These are phyloP conservation scores for Casuarina glauca DNA, from an alignment of 306 rosid genomes.

Conservation along the genomic window DNA sequence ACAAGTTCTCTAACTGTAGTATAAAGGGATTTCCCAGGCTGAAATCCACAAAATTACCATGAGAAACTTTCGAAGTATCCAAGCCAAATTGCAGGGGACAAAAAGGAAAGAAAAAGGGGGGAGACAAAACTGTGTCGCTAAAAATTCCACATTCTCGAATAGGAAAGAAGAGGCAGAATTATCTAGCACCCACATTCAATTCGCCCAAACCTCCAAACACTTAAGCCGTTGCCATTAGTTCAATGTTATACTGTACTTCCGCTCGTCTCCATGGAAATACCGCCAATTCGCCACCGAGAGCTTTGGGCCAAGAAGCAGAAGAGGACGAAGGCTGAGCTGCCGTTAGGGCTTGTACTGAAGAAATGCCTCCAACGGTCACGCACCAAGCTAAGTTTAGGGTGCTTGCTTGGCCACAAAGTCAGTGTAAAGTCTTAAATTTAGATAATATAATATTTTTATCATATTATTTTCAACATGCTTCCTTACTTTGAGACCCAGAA, in stretches of 20 bases:
- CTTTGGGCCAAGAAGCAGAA: background rate
- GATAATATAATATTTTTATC: too few relatives aligned
- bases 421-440: too few relatives aligned
- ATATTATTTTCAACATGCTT: too few relatives aligned
- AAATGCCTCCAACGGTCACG: too few relatives aligned
- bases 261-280: slow-evolving; percentile 49
- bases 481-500: too few relatives aligned
- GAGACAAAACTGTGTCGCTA: background rate
- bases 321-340: background rate
- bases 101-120: background rate
- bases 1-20: slow-evolving; percentile 94
- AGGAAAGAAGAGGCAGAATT: background rate
- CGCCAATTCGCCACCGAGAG: background rate
- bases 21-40: slow-evolving; percentile 90
- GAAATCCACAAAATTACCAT: slow-evolving; percentile 37
- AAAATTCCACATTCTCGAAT: background rate
- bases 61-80: background rate
- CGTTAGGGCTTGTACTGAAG: background rate
- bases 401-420: too few relatives aligned
- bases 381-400: too few relatives aligned
- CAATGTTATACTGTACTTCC: slow-evolving; percentile 2
- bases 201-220: background rate
- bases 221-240: background rate
- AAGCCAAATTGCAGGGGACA: background rate
- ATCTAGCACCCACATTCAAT: background rate